Base-by-base conservation (phyloP, 257 asterid species). In the Ligustrum vulgare region DNA sequence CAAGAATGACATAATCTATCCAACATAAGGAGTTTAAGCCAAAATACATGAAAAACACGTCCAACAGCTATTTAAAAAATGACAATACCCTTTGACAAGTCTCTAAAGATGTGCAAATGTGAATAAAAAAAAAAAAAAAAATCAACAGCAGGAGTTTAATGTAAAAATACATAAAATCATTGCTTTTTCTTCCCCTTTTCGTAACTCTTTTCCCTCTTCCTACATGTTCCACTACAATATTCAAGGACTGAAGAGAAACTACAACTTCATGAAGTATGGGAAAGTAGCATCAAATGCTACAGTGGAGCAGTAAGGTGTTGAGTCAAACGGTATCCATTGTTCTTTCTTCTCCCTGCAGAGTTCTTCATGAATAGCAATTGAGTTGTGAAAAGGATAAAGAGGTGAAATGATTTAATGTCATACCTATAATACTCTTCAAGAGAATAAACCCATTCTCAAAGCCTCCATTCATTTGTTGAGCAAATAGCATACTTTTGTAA, bases 221-320 rank as follows among this genome's bases (percentile, higher is more conserved):
- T 82, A 93, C 98, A 94, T 94, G 98, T 84, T 94, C 98, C 79
- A 92, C 97, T 11, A 32, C 77, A 78, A 94, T 92, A 84, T 91
- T 81, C 89, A 94, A 75, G 68, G 93, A 92, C 72, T 88, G 87
- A 35, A 94, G 96, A 79, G 89, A 83, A 82, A 87, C 72, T 63
- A 79, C 85, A 58, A 91, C 75, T 87, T 92, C 98, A 10, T 81
- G 79, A 66, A 94, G 96, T 63, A 91, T 33, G 9, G 97, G 80
- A 87, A 94, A 78, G 92, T 97, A 65, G 91, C 91, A 82, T 94
- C 97, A 81, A 82, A 77, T 73, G 97, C 83, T 58, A 90, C 77
- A 22, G 96, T 47, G 72, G 98, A 89, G 83, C 97, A 88, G 84
- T 94, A 94, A 72, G 91, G 79, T 41, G 91, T 77, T 74, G 84